Evolutionary conservation across 495 filamentous ascomycete genomes (phyloP).

Genomic region (Parmelia sp.): DNA sequence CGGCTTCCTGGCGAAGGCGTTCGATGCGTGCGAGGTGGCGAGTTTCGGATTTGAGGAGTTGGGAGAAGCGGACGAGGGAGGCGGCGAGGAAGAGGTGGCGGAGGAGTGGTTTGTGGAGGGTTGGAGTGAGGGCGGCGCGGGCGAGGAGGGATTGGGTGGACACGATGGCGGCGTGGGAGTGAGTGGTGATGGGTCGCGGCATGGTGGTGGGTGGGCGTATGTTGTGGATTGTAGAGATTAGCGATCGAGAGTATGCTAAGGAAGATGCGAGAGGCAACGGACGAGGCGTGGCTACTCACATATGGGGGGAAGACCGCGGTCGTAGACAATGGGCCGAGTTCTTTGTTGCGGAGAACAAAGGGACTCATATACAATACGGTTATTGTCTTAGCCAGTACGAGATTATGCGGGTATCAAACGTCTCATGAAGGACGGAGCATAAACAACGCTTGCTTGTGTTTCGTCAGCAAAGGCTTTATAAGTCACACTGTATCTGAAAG

Average conservation of each 20-base stretch:
- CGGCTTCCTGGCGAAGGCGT: background rate
- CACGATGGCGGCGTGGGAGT: background rate
- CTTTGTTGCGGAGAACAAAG: background rate
- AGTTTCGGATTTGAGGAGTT: background rate
- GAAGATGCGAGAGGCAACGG: background rate
- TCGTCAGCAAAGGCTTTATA: background rate
- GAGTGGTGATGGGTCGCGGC: background rate
- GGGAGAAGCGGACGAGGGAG: background rate
- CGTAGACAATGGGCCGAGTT: background rate
- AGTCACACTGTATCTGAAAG: too few species aligned
- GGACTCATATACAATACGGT: background rate
- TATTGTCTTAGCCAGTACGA: background rate
- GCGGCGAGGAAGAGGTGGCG: background rate
- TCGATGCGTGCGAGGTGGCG: background rate
- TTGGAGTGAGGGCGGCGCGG: background rate
- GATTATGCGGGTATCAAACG: background rate
- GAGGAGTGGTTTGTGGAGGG: background rate
- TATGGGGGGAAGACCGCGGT: background rate
- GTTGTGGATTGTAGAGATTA: background rate
- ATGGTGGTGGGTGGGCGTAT: background rate
- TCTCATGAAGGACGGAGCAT: background rate
- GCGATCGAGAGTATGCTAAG: background rate
- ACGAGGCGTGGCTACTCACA: background rate
- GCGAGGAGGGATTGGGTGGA: background rate
- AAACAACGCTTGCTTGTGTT: background rate